Base-by-base conservation (phyloP, 2,329 filamentous ascomycete species). In the Alternaria brassicae region DNA sequence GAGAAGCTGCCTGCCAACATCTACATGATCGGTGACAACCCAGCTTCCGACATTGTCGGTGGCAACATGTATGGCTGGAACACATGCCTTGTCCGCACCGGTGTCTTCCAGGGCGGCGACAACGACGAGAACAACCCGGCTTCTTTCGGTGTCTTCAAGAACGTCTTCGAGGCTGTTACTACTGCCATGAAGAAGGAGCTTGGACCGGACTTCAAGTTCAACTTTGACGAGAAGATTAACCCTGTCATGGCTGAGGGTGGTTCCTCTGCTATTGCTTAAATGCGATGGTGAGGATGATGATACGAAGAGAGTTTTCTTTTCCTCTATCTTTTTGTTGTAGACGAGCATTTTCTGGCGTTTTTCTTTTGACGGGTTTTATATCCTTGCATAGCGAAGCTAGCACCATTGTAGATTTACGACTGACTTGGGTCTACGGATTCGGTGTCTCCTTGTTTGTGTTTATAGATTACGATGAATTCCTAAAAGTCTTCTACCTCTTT, bases 11-110 rank as follows among this genome's bases (percentile, higher is more conserved):
- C 89, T 4, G 76, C 86, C 75, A 89, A 91, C 79, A 83, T 91
- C 76, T 91, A 91, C 83, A 91, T 91, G 89, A 81, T 91, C 55
- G 89, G 89, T 65, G 89, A 91, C 78, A 91, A 91, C 81, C 89
- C 89, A 6, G 87, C 87, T 25, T 90, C 87, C 25, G 89, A 91
- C 74, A 91, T 91, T 71, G 83, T 90, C 64, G 90, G 90, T 62
- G 90, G 89, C 62, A 92, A 92, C 83, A 90, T 89, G 85, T 91
- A 92, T 78, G 89, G 89, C 60, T 92, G 90, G 90, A 92, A 92
- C 80, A 92, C 90, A 3, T 92, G 90, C 73, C 80, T 92, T 54
- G 90, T 92, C 56, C 86, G 89, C 72, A 92, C 90, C 0, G 90
- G 90, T 79, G 89, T 92, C 47, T 92, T 90, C 85, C 88, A 91